Conservation (phyloP, 441 rosid genomes). For the Mallotus repandus region DNA sequence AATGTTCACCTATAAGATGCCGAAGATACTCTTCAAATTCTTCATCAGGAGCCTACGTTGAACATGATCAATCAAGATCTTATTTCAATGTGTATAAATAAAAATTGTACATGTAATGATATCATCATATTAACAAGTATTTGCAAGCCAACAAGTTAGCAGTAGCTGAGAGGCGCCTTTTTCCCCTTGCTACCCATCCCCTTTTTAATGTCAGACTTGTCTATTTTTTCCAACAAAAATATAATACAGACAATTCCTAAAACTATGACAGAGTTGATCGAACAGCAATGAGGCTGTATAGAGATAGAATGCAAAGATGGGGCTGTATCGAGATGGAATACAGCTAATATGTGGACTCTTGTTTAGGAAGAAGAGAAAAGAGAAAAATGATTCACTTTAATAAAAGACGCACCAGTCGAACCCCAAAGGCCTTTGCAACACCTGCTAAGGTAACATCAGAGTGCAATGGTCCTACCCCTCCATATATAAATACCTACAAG, state of each 20-base stretch:
- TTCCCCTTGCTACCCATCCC: not conserved
- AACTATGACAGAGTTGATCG: not conserved
- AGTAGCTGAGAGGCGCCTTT: not conserved
- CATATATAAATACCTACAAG: conserved; percentile 76
- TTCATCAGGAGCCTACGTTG: conserved; percentile 92
- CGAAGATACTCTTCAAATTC: conserved; percentile 94
- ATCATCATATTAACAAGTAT: not conserved
- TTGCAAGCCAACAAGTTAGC: not conserved
- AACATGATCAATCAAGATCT: conserved; percentile 18
- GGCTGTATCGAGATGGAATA: not conserved
- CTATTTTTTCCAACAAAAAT: not conserved
- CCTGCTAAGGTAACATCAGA: conserved; percentile 92
- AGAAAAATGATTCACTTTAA: not conserved
- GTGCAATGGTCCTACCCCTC: conserved; percentile 95
- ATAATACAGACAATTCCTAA: not conserved
- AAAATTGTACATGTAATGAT: not conserved
- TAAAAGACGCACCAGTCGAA: conserved; percentile 68
- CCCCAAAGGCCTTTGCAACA: conserved; percentile 97
- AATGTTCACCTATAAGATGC: conserved; percentile 72
- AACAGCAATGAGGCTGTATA: not conserved
- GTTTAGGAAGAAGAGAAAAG: not conserved
- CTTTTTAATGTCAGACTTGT: not conserved
- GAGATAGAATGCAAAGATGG: not conserved
- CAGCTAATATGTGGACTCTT: not conserved
- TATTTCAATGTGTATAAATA: conserved; percentile 15